A percentile compares a stretch with the other conserved stretches of the same genome.
Evolutionary conservation across 2,329 filamentous ascomycete species (phyloP).

Genomic region (Pyrenophora teres): DNA sequence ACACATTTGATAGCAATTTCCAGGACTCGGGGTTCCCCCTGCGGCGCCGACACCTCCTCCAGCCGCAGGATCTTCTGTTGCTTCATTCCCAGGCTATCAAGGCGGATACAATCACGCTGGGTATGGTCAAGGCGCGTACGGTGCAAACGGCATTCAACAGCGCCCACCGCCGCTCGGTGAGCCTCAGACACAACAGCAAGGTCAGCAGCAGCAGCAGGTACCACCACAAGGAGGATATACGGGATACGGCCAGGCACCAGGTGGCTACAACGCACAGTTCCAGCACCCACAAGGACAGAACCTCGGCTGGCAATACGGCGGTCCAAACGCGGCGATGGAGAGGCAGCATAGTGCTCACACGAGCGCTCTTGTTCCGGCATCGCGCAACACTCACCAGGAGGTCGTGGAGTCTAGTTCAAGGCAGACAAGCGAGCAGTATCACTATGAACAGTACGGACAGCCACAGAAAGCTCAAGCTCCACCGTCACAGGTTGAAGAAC

Average conservation of each 20-base stretch:
- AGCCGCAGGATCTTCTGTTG: constrained; percentile 25
- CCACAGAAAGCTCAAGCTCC: constrained; percentile 13
- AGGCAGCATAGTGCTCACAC: constrained; percentile 4
- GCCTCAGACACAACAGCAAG: constrained; percentile 11
- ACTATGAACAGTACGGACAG: constrained; percentile 22
- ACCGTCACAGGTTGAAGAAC: constrained; percentile 17
- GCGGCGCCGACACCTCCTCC: constrained; percentile 36
- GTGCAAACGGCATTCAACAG: constrained; percentile 18
- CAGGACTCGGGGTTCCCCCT: constrained; percentile 26
- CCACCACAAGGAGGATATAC: constrained; percentile 8
- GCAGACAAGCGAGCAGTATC: constrained; percentile 21
- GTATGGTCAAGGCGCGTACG: constrained; percentile 14
- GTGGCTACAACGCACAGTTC: constrained; percentile 13
- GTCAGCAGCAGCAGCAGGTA: constrained; percentile 20
- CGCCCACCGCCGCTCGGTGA: constrained; percentile 26
- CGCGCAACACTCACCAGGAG: constrained; percentile 14
- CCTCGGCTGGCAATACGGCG: constrained; percentile 24
- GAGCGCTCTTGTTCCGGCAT: constrained; percentile 19
- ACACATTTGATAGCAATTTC: constrained; percentile 26
- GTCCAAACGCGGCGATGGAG: constrained; percentile 15
- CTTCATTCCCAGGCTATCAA: constrained; percentile 24
- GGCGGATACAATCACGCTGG: constrained; percentile 17
- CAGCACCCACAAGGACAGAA: constrained; percentile 19
- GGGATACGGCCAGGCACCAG: constrained; percentile 18
- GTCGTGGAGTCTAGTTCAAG: constrained; percentile 17